A percentile compares a stretch with the other conserved stretches of the same genome.
These are phyloP conservation scores for Lipomyces anomalus DNA, from an alignment of 805 yeast species.

Conservation along the genomic window DNA sequence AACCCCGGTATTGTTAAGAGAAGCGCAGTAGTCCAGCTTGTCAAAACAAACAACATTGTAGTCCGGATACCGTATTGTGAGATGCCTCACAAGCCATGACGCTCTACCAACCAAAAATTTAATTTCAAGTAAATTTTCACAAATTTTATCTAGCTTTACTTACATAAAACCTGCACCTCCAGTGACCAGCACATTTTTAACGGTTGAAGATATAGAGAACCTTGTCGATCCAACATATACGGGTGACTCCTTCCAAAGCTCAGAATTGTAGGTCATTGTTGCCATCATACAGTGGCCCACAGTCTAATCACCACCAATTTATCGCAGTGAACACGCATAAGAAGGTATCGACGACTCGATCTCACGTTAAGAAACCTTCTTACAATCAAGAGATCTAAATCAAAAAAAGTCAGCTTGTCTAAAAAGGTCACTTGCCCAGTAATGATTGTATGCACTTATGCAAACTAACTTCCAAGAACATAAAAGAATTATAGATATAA, in stretches of 20 bases:
- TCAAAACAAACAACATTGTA: constrained; percentile 43
- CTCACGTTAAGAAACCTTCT: no score
- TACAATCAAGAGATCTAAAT: no score
- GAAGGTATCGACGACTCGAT: no score
- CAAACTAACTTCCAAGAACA: not conserved
- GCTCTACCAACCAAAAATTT: constrained; percentile 32
- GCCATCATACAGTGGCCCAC: no score
- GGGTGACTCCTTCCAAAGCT: constrained; percentile 13
- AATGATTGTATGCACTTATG: not conserved
- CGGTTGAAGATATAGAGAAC: constrained; percentile 3
- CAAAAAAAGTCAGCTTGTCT: no score
- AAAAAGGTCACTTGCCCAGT: no score
- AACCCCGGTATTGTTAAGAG: constrained; percentile 31
- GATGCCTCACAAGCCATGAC: constrained; percentile 40
- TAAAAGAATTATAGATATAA: not conserved
- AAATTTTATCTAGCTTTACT: constrained; percentile 13
- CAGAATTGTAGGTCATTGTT: not conserved
- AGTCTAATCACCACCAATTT: no score
- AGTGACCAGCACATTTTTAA: constrained; percentile 38
- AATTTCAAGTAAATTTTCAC: not conserved
- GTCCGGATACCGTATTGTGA: constrained; percentile 31
- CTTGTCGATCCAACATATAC: constrained; percentile 17
- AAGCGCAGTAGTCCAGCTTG: constrained; percentile 43
- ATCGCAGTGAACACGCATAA: no score
- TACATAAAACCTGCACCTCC: constrained; percentile 55